Percentiles rank a stretch among this genome's conserved stretches.
Conservation (phyloP, 495 filamentous ascomycete genomes). For the Penicillium lagena region DNA sequence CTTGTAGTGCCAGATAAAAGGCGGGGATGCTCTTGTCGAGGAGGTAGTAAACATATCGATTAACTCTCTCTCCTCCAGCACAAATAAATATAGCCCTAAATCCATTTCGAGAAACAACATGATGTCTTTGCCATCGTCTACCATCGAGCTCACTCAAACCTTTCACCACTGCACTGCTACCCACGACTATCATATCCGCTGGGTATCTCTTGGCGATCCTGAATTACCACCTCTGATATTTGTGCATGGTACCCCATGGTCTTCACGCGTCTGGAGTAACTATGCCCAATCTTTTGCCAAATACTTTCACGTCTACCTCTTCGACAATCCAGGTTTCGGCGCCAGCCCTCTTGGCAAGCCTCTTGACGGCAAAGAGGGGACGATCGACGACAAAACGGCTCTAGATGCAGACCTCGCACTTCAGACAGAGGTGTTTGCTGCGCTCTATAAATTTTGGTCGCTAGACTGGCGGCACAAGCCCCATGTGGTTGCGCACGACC, state of each 20-base stretch:
- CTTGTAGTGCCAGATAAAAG: too few relatives aligned
- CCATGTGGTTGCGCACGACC: constrained; percentile 30
- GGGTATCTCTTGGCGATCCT: constrained; percentile 17
- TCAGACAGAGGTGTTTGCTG: constrained; percentile 23
- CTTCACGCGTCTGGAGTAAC: constrained; percentile 22
- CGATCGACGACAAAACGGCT: constrained; percentile 4
- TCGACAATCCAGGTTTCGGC: constrained; percentile 32
- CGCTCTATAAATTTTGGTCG: constrained; percentile 20
- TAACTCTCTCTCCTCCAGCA: too few relatives aligned
- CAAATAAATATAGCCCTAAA: too few relatives aligned
- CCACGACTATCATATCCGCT: constrained; percentile 15
- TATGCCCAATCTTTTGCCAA: constrained; percentile 17
- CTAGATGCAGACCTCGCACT: constrained; percentile 16
- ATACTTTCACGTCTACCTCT: constrained; percentile 28
- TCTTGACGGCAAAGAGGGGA: constrained; percentile 1
- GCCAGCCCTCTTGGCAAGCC: constrained; percentile 9
- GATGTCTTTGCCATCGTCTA: not conserved
- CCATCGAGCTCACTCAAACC: constrained; percentile 13
- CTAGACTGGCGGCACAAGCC: constrained; percentile 6
- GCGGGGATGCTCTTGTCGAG: too few relatives aligned
- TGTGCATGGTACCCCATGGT: constrained; percentile 33
- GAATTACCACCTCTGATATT: constrained; percentile 20
- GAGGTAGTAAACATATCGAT: too few relatives aligned
- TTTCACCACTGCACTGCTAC: constrained; percentile 16
- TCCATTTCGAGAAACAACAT: not conserved